phyloP scores from a whole-genome alignment of 2,329 filamentous ascomycete genomes.

The Colletotrichum agaves region DNA sequence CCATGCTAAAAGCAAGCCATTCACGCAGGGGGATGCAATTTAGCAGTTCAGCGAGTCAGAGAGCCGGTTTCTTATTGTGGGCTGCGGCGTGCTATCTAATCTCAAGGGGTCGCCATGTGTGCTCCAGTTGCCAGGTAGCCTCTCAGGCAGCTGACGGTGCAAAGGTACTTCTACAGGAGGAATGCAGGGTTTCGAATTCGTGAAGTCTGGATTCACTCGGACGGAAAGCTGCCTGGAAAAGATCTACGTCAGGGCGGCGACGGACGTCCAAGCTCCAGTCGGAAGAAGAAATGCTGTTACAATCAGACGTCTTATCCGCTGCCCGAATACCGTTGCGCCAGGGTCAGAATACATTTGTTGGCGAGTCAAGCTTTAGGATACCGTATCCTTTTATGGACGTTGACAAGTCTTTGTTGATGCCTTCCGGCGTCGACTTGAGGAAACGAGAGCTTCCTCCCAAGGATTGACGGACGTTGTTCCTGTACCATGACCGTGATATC shows the following conservation, averaged over 20 bases:
- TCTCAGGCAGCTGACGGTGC: not conserved
- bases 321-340: not conserved
- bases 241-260: conserved; percentile 23
- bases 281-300: conserved; percentile 33
- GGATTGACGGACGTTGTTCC: too few species aligned
- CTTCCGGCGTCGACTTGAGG: not conserved
- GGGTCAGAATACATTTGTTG: not conserved
- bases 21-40: conserved; percentile 30
- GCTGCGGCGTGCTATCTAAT: not conserved
- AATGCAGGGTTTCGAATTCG: conserved; percentile 5
- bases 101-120: conserved; percentile 12
- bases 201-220: not conserved
- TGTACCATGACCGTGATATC: too few species aligned
- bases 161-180: conserved; percentile 17
- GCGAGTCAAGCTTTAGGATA: not conserved
- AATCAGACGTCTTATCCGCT: conserved; percentile 35
- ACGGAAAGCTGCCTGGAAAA: conserved; percentile 24
- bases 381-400: not conserved
- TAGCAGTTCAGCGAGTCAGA: conserved; percentile 17
- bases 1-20: conserved; percentile 28
- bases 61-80: not conserved
- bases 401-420: not conserved
- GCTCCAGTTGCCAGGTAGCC: conserved; percentile 9
- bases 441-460: not conserved
- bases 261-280: conserved; percentile 28